Evolutionary conservation across 495 filamentous ascomycete genomes (phyloP).

Genomic region (Cetradonia linearis): DNA sequence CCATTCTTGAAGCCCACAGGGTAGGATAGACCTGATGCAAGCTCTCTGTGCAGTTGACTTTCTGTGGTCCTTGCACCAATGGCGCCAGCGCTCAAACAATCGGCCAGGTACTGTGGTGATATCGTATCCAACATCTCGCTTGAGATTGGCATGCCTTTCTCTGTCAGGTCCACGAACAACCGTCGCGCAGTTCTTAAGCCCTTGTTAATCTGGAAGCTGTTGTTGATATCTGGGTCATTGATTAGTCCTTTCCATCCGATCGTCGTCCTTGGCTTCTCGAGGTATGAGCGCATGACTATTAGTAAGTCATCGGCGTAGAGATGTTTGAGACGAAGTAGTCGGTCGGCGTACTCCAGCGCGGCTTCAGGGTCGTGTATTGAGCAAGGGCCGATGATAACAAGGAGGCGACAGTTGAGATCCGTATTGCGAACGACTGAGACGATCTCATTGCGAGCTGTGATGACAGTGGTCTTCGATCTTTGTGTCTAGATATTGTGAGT

Average conservation of each 20-base stretch:
- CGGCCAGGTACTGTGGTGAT: conserved; percentile 90
- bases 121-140: conserved; percentile 98
- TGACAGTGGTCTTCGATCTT: conserved; percentile 54
- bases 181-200: conserved; percentile 78
- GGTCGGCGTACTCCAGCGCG: conserved; percentile 76
- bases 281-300: conserved; percentile 96
- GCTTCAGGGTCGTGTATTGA: conserved; percentile 89
- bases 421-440: conserved; percentile 67
- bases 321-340: conserved; percentile 61
- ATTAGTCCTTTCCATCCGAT: conserved; percentile 99
- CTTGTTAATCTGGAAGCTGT: conserved; percentile 98
- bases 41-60: conserved; percentile 87
- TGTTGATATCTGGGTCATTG: conserved; percentile 96
- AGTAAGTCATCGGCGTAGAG: conserved; percentile 73
- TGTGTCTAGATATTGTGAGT: conserved; percentile 30
- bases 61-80: conserved; percentile 97
- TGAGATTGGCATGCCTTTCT: conserved; percentile 81
- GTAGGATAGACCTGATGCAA: conserved; percentile 95
- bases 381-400: conserved; percentile 92
- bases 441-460: conserved; percentile 73
- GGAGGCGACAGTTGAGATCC: conserved; percentile 68
- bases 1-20: conserved; percentile 99
- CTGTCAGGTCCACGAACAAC: conserved; percentile 83
- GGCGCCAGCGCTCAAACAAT: conserved; percentile 88
- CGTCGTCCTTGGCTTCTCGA: conserved; percentile 98